Evolutionary conservation across 208 protist genomes (phyloP).

Genomic region (Perkinsela sp.): DNA sequence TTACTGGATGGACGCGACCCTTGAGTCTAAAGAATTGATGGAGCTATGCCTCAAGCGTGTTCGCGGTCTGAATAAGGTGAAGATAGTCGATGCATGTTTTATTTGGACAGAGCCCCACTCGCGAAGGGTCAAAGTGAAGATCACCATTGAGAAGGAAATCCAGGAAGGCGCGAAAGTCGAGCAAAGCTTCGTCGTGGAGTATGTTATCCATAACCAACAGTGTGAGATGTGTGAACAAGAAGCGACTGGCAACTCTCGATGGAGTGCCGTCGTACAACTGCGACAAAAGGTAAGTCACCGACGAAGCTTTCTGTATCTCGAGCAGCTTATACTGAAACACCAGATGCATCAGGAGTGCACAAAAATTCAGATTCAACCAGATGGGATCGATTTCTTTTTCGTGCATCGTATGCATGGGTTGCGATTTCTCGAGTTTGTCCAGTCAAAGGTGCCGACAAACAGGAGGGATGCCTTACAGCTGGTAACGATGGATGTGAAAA

Average conservation of each 20-base stretch:
- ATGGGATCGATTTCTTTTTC: slow-evolving; percentile 97
- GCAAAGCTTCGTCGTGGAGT: slow-evolving; percentile 87
- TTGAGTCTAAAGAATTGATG: slow-evolving; percentile 91
- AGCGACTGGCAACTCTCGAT: slow-evolving; percentile 83
- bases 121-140: slow-evolving; percentile 84
- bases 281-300: slow-evolving; percentile 95
- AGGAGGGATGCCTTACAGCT: slow-evolving; percentile 75
- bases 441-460: slow-evolving; percentile 57
- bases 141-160: slow-evolving; percentile 93
- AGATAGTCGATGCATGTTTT: slow-evolving; percentile 90
- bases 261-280: slow-evolving; percentile 86
- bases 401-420: slow-evolving; percentile 69
- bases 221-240: slow-evolving; percentile 83
- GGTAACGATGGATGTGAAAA: slow-evolving; percentile 88
- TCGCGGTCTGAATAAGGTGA: slow-evolving; percentile 75
- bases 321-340: slow-evolving; percentile 96
- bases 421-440: slow-evolving; percentile 86
- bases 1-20: slow-evolving; percentile 69
- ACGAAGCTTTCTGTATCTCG: slow-evolving; percentile 90
- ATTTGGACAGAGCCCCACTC: slow-evolving; percentile 98
- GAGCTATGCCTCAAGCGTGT: slow-evolving; percentile 84
- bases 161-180: slow-evolving; percentile 80
- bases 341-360: slow-evolving; percentile 71
- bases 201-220: slow-evolving; percentile 77
- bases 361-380: slow-evolving; percentile 72